Conservation (phyloP, 345 rosid species). For the Bruguiera sexangula region DNA sequence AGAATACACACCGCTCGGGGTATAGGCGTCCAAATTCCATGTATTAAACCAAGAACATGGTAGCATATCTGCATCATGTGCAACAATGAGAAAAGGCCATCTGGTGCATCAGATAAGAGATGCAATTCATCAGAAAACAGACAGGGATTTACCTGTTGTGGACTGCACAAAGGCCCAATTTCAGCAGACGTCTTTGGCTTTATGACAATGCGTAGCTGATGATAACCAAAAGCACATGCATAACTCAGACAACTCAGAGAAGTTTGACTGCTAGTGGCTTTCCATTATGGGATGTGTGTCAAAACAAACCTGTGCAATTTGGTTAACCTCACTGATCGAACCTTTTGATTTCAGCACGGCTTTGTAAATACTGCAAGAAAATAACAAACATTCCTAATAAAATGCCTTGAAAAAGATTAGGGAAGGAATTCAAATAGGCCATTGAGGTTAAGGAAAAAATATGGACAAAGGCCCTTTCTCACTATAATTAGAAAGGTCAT, state of each 20-base stretch:
- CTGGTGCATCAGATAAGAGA: not conserved
- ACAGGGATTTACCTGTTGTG: constrained; percentile 71
- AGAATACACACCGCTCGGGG: constrained; percentile 74
- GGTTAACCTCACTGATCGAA: constrained; percentile 80
- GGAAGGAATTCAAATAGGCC: constrained; percentile 3
- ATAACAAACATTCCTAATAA: constrained; percentile 19
- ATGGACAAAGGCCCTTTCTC: not conserved
- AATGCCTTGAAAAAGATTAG: not conserved
- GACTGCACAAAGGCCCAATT: constrained; percentile 75
- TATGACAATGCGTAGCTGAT: constrained; percentile 87
- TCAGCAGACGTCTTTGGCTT: constrained; percentile 71
- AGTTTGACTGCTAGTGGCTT: not conserved
- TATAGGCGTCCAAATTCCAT: constrained; percentile 96
- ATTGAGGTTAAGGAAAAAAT: not conserved
- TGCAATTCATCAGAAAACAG: constrained; percentile 17
- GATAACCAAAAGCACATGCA: constrained; percentile 19
- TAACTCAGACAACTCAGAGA: constrained; percentile 2
- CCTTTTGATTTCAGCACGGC: constrained; percentile 80
- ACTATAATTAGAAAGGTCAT: not conserved
- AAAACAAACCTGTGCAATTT: constrained; percentile 89
- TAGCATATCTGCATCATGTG: constrained; percentile 81
- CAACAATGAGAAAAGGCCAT: constrained; percentile 20
- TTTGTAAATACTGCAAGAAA: constrained; percentile 67
- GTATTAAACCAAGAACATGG: constrained; percentile 92
- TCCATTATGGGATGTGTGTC: constrained; percentile 14